Evolutionary conservation across 805 yeast genomes (phyloP), one percentile per base, ranked within the genome.

Genomic region (Priceomyces medius): DNA sequence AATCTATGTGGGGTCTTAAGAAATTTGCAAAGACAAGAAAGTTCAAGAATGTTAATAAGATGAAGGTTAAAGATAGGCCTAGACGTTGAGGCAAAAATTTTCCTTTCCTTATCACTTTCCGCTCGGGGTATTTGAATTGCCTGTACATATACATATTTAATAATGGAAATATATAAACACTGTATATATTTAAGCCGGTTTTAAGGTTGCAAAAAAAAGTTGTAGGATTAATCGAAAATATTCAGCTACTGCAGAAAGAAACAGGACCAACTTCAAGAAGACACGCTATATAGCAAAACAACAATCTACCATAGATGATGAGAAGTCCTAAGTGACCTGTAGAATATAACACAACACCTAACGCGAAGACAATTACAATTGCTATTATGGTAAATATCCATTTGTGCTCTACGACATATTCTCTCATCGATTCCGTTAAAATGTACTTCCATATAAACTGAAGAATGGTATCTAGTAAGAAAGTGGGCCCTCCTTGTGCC

Each of bases 1-100:
- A 85, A 74, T 86, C 96, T 42, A 95, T 95, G 63, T 91, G 98
- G 97, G 99, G 99, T 57, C 83, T 83, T 46, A 91, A 91, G 77
- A 95, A 93, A 64, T 85, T 88, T 42, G 90, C 81, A 73, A 90
- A 88, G 79, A 93, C 98, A 12, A 83, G 99, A 71, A 81, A 84
- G 54, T 95, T 95, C 59, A 88, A 87, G 69, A 77, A 87, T 62
- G 82, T 75, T 49, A 93, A 93, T 64, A 83, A 79, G 67, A 74
- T 78, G 79, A 85, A 88, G 75, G 88, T 89, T 40, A 82, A 85
- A 62, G 97, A 91, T 66, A 84, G 98, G 73, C 95, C 95, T 54
- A 79, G 95, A 68, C 44, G 55, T 36, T 46, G 29, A 40, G 5
- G 7, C 5, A 12, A 3, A 26, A 26, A 26, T 26, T 26, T 14